Evolutionary conservation across 75 land plant species (phyloP), one percentile per base, ranked within the genome.

Genomic region (Pseudotsuga menziesii): DNA sequence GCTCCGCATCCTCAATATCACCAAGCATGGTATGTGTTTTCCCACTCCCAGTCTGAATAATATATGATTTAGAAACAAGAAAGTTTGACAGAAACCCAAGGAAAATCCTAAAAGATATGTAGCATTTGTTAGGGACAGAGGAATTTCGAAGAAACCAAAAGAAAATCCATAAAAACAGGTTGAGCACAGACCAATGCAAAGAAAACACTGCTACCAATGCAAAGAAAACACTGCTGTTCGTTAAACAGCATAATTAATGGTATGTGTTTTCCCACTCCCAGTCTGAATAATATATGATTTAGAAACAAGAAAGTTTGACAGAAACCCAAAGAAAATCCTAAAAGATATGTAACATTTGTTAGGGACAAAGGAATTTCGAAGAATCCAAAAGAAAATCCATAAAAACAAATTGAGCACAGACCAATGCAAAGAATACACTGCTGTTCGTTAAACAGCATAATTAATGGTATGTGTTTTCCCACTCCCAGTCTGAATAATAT

Each of bases 1-100:
- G 80, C 39, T 85, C 90, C 14, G 91, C 89, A 58, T 84, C 92
- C 64, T 91, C 97, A 80, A 96, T 90, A 57, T 96, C 97, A 71
- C 99, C 99, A 26, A 96, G 91, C 99, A 96, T 96, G 20, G 99
- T 96, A 77, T 93, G 93, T 27, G 99, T 96, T 73, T 96, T 96
- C 12, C 99, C 99, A 86, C 99, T 96, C 20, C 99, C 99, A 73
- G 99, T 96, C 97, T 96, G 87, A 62, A 39, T 66, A 60, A 79
- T 72, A 75, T 74, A 76, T 17, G 29, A 67, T 56, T 76, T 16
- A 61, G 75, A 60, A 76, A 76, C 16, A 60, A 76, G 41, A 25
- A 80, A 22, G 76, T 56, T 44, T 29, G 20, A 82, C 1, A 67
- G 2, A 48, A 17, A 15, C 62, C 71, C 63, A 25, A 75, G 7